A percentile compares a stretch with the other conserved stretches of the same genome.
These are phyloP conservation scores for Candida nemodendra DNA, from an alignment of 805 yeast genomes.

Conservation along the genomic window DNA sequence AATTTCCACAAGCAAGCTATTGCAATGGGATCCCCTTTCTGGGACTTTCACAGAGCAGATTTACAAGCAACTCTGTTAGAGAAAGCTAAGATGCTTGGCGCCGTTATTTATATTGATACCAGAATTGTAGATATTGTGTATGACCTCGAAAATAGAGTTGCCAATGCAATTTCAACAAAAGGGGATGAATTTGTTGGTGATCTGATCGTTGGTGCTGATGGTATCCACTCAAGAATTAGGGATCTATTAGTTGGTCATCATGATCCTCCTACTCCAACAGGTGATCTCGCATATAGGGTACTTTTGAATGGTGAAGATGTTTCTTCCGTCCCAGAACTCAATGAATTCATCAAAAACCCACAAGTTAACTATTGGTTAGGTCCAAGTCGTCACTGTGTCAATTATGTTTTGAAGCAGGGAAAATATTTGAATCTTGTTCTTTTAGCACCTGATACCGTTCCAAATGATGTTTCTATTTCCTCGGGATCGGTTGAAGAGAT, in stretches of 20 bases:
- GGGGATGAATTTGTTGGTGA: conserved; percentile 20
- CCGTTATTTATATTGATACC: conserved; percentile 16
- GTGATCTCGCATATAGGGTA: conserved; percentile 33
- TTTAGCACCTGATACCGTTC: conserved; percentile 31
- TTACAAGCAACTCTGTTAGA: conserved; percentile 27
- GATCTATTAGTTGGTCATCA: conserved; percentile 22
- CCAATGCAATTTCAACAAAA: conserved; percentile 14
- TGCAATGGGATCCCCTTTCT: conserved; percentile 23
- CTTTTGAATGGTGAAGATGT: conserved; percentile 18
- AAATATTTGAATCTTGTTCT: conserved; percentile 30
- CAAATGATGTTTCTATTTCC: conserved; percentile 19
- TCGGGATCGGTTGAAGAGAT: conserved; percentile 28
- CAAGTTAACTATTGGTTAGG: conserved; percentile 36
- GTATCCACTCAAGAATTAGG: conserved; percentile 27
- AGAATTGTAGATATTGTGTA: conserved; percentile 22
- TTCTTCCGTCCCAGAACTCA: conserved; percentile 22
- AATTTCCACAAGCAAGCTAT: conserved; percentile 21
- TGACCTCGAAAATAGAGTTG: conserved; percentile 16
- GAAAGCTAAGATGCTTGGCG: conserved; percentile 24
- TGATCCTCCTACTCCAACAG: conserved; percentile 31
- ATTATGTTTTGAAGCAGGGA: conserved; percentile 31
- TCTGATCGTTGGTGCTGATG: conserved; percentile 31
- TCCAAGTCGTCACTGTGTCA: conserved; percentile 30
- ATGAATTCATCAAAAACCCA: conserved; percentile 19
- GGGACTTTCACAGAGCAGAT: conserved; percentile 31